A percentile compares a stretch with the other conserved stretches of the same genome.
Conservation (phyloP, 345 rosid genomes). For the Jatropha curcas region DNA sequence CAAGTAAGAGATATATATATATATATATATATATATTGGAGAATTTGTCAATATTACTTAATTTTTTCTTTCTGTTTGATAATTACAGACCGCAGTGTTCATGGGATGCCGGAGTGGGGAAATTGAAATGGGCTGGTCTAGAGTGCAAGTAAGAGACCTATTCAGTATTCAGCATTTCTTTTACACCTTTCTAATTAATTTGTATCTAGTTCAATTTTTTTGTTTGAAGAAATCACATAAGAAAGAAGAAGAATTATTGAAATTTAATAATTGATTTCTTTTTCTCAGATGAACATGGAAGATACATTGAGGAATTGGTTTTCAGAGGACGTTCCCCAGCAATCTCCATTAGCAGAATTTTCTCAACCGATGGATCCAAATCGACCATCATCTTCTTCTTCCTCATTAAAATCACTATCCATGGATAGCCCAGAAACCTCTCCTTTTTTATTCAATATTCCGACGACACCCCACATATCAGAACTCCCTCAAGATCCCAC, state of each 20-base stretch:
- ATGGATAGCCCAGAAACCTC: slow-evolving; percentile 64
- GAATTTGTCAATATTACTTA: background rate
- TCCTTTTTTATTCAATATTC: slow-evolving; percentile 53
- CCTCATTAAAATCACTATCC: slow-evolving; percentile 65
- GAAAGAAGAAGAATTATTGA: background rate
- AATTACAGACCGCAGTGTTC: slow-evolving; percentile 63
- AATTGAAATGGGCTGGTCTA: slow-evolving; percentile 77
- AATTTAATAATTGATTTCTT: background rate
- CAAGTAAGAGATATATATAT: no score
- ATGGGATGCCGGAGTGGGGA: slow-evolving; percentile 86
- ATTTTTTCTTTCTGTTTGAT: background rate
- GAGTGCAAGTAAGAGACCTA: slow-evolving; percentile 37
- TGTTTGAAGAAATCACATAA: no score
- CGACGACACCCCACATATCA: slow-evolving; percentile 30
- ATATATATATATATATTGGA: no score
- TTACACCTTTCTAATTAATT: background rate
- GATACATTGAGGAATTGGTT: slow-evolving; percentile 53
- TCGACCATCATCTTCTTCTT: slow-evolving; percentile 62
- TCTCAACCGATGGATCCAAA: slow-evolving; percentile 30
- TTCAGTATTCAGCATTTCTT: background rate
- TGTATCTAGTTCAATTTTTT: background rate
- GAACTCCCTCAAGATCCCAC: slow-evolving; percentile 11
- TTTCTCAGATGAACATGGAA: slow-evolving; percentile 52
- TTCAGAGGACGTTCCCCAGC: slow-evolving; percentile 47
- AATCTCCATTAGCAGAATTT: slow-evolving; percentile 37